Evolutionary conservation across 331 rosid genomes (phyloP).

Genomic region (Pyrus hybrid): DNA sequence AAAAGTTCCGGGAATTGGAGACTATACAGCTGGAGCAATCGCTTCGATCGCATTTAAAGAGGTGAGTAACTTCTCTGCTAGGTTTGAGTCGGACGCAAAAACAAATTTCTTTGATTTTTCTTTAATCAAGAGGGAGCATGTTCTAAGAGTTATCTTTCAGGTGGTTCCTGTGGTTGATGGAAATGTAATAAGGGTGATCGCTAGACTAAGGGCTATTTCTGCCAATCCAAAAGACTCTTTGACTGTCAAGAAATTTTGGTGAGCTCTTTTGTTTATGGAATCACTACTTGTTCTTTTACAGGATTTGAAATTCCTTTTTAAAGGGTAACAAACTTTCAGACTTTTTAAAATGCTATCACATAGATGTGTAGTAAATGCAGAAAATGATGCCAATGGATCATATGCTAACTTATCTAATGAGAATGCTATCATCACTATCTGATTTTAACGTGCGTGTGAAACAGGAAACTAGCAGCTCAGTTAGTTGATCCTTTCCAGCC

Average conservation of each 20-base stretch:
- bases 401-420: too few species aligned
- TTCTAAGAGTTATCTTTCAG: constrained; percentile 45
- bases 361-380: background rate
- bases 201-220: constrained; percentile 72
- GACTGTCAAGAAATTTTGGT: constrained; percentile 72
- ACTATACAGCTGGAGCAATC: constrained; percentile 85
- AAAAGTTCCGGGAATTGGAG: constrained; percentile 77
- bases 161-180: constrained; percentile 94
- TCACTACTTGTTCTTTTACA: background rate
- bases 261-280: constrained; percentile 29
- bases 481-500: constrained; percentile 76
- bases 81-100: background rate
- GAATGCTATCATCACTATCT: background rate
- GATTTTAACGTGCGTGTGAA: background rate
- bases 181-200: constrained; percentile 79
- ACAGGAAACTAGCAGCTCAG: constrained; percentile 78
- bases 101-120: constrained; percentile 1
- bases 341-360: background rate
- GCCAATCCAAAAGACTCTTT: constrained; percentile 63
- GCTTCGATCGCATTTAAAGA: constrained; percentile 89
- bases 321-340: background rate
- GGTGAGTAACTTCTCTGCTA: constrained; percentile 34
- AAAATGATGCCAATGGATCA: background rate
- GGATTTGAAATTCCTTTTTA: background rate
- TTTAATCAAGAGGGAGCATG: constrained; percentile 4